These are phyloP conservation scores for Colletotrichum horii DNA, from an alignment of 2,329 filamentous ascomycete genomes.

Conservation along the genomic window DNA sequence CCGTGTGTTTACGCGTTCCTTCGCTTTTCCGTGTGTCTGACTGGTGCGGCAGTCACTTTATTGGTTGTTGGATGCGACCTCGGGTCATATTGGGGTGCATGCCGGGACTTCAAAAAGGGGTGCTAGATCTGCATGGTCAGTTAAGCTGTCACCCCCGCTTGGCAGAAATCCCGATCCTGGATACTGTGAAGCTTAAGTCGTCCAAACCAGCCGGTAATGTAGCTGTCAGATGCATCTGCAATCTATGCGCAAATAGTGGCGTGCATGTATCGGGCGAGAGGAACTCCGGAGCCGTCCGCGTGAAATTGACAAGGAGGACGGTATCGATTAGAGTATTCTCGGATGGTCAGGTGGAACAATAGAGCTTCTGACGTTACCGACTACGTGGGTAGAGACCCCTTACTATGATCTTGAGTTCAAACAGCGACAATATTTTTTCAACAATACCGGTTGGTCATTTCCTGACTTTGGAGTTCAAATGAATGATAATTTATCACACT, in stretches of 20 bases:
- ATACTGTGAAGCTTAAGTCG: background rate
- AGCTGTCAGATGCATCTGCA: background rate
- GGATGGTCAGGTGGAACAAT: background rate
- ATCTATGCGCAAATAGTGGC: background rate
- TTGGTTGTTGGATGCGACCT: background rate
- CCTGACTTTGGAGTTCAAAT: background rate
- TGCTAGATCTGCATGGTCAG: background rate
- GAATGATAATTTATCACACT: background rate
- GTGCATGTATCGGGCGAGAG: background rate
- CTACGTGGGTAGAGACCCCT: background rate
- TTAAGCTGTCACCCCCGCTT: background rate
- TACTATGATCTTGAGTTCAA: background rate
- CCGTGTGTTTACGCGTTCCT: background rate
- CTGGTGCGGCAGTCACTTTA: background rate
- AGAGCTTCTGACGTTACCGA: background rate
- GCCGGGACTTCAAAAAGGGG: background rate
- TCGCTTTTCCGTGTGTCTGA: background rate
- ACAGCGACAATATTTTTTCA: background rate
- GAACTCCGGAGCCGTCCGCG: background rate
- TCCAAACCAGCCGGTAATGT: background rate
- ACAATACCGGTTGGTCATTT: fast-evolving
- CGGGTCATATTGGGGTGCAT: background rate
- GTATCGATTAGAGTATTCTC: background rate
- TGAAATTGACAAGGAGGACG: background rate
- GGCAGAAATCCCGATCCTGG: background rate